Evolutionary conservation across 23 red algal species (phyloP).

Genomic region (Gracilaria vermiculophylla): DNA sequence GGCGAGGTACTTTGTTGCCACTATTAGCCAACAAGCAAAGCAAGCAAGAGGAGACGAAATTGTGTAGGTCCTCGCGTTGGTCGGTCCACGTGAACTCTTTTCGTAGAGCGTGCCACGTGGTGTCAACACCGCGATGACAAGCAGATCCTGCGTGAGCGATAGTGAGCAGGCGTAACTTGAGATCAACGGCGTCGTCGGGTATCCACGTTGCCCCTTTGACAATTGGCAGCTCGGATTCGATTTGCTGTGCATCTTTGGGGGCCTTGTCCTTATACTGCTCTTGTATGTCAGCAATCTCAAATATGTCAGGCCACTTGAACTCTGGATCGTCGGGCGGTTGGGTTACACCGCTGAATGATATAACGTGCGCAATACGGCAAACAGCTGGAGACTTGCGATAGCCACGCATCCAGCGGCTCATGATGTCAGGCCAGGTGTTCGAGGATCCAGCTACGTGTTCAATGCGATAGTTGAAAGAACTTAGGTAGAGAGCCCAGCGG

Average conservation of each 20-base stretch:
- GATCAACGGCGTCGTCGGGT: conserved; percentile 1
- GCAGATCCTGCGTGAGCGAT: conserved; percentile 15
- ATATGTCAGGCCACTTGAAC: too few relatives aligned
- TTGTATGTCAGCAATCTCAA: too few relatives aligned
- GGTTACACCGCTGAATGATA: too few relatives aligned
- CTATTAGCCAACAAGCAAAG: not conserved
- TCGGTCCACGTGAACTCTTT: too few relatives aligned
- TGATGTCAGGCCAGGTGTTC: conserved; percentile 43
- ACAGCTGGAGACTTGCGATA: too few relatives aligned
- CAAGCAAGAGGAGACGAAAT: not conserved
- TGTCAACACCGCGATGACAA: conserved; percentile 1
- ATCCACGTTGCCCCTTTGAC: conserved; percentile 33
- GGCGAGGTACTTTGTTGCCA: not conserved
- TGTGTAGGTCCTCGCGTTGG: not conserved
- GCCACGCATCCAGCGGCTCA: not conserved
- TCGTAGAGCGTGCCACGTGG: not conserved
- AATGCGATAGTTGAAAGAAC: conserved; percentile 16
- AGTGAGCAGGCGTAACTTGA: conserved; percentile 4
- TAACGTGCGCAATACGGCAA: too few relatives aligned
- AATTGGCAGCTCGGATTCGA: not conserved
- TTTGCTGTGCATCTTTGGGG: not conserved
- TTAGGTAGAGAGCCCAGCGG: conserved; percentile 16
- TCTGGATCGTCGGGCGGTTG: too few relatives aligned
- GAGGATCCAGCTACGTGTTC: not conserved
- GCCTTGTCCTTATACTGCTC: too few relatives aligned